Evolutionary conservation across 768 basidiomycete species (phyloP), one percentile per base, ranked within the genome.

Genomic region (Peribolospora kevripleyi): DNA sequence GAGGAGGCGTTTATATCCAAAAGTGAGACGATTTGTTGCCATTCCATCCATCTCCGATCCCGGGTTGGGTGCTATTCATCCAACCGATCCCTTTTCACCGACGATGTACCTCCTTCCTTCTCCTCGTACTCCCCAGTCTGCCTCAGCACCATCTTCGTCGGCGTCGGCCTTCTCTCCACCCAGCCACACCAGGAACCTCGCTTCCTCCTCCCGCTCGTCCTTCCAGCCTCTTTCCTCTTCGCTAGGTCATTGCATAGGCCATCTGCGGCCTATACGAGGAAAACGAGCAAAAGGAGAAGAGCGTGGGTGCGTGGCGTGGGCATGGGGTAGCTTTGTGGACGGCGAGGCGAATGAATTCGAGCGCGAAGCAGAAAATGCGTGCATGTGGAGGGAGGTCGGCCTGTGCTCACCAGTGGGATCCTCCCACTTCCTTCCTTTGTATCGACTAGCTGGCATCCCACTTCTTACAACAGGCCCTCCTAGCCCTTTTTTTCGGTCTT

Each of bases 101-200:
- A 25, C 25, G 25, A 25, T 25, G 25, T 25, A 25, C 25, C 25
- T 25, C 25, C 25, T 25, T 25, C 25, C 25, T 25, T 25, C 25
- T 25, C 25, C 25, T 38, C 11, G 42, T 11, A n/a, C 9, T n/a
- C 3, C 7, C 13, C 55, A 59, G 60, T 58, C 1, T 46, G 46
- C 36, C 51, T 59, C 13, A 48, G 52, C 2, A 37, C 53, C 4
- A 14, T 57, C 42, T 3, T 57, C 25, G 37, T 59, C 0, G 54
- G 57, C 0, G 10, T 51, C 5, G 7, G 38, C 0, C 14, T 55
- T 25, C 60, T 63, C 7, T 61, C 62, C n/a, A 46, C 58, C 10
- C 54, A 53, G 10, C 60, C 60, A 1, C 62, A 63, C 40, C 62
- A 63, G 41, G 62, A 63, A 37, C 57, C 60, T 6, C 60, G 62